Conservation (phyloP, 169 alveolate species). For the Plasmodium gallinaceum region DNA sequence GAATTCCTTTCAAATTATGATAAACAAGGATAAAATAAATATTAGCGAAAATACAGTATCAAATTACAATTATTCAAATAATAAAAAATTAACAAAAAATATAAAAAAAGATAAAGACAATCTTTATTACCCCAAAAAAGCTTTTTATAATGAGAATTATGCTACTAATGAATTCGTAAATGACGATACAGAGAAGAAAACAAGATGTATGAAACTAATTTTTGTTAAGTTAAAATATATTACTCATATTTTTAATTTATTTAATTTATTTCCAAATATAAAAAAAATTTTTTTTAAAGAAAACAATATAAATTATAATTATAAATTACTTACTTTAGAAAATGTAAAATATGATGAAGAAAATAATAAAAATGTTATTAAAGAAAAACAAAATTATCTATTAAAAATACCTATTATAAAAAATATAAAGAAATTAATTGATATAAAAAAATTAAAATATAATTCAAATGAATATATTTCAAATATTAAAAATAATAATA, state of each 20-base stretch:
- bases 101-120: neutral
- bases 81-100: too few relatives aligned
- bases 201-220: neutral
- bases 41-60: neutral
- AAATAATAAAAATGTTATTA: constrained; percentile 7
- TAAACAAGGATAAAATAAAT: neutral
- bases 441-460: neutral
- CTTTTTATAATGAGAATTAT: constrained; percentile 5
- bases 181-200: neutral
- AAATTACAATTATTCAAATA: too few relatives aligned
- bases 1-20: neutral
- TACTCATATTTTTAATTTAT: constrained; percentile 17
- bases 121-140: constrained; percentile 9
- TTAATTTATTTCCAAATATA: constrained; percentile 31
- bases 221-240: constrained; percentile 12
- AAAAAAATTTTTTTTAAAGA: constrained; percentile 12
- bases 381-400: constrained; percentile 18
- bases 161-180: neutral
- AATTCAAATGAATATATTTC: constrained; percentile 4
- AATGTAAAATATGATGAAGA: constrained; percentile 28
- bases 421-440: constrained; percentile 19
- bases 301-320: constrained; percentile 18
- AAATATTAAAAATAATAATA: constrained; percentile 16
- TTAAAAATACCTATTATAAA: constrained; percentile 15
- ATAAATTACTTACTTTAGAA: constrained; percentile 31